Conservation (phyloP, 2,329 filamentous ascomycete genomes). For the Ophiostoma triangulosporum region DNA sequence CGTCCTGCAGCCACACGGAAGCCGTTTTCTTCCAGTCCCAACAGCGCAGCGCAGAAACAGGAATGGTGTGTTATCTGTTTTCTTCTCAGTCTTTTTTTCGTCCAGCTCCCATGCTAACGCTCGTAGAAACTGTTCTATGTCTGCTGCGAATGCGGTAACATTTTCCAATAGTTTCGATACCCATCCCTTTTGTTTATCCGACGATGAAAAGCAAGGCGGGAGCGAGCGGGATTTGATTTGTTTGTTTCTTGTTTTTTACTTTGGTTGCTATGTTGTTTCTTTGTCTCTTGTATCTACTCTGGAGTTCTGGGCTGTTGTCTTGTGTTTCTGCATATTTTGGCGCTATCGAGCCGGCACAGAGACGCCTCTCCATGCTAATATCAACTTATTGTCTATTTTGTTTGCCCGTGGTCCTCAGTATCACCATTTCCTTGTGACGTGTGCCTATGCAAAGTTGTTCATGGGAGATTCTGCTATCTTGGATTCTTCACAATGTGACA, state of each 20-base stretch:
- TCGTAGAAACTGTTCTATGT: constrained; percentile 80
- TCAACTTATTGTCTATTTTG: not conserved
- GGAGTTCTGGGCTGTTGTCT: not conserved
- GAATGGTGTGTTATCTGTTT: constrained; percentile 63
- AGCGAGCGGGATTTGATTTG: not conserved
- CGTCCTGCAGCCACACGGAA: constrained; percentile 71
- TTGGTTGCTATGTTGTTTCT: not conserved
- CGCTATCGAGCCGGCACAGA: not conserved
- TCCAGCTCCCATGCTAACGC: not conserved
- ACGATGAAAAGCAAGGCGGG: not conserved
- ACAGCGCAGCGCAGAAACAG: constrained; percentile 89
- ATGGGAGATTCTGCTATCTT: not conserved
- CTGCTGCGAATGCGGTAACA: constrained; percentile 84
- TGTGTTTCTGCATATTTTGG: not conserved
- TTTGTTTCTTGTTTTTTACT: not conserved
- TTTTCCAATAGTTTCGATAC: constrained; percentile 44
- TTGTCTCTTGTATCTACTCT: not conserved
- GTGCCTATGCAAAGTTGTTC: not conserved
- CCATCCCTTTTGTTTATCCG: not conserved
- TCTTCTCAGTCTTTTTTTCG: not conserved
- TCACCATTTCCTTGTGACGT: too few species aligned
- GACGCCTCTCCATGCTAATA: not conserved
- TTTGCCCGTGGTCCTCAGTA: not conserved
- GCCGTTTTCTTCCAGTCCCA: constrained; percentile 99
- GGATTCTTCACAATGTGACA: not conserved